phyloP scores from a whole-genome alignment of 106 monocot genomes.

The Agapanthus africanus region DNA sequence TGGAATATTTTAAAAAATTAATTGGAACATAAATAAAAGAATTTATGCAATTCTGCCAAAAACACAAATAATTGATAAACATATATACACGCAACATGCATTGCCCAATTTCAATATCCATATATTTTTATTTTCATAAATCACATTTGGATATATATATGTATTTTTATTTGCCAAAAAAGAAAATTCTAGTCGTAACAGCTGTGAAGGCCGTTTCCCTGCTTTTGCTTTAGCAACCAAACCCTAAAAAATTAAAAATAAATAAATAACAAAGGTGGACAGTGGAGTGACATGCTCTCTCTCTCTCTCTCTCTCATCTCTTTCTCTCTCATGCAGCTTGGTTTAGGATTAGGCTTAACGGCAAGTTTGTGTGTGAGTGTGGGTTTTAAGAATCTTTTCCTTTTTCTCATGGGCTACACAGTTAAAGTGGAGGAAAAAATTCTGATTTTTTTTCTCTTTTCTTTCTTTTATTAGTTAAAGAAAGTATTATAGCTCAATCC shows the following conservation, averaged over 20 bases:
- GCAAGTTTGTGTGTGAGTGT: conserved; percentile 4
- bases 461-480: conserved; percentile 6
- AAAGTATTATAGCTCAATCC: conserved; percentile 17
- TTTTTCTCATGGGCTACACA: conserved; percentile 21
- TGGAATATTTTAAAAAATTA: too few species aligned
- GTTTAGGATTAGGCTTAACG: conserved; percentile 8
- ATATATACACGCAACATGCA: too few species aligned
- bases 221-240: conserved; percentile 15
- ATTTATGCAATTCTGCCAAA: too few species aligned
- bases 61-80: too few species aligned
- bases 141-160: too few species aligned
- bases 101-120: too few species aligned
- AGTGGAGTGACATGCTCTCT: background rate
- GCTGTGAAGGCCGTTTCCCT: conserved; percentile 14
- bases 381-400: conserved; percentile 11
- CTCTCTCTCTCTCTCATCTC: conserved; percentile 11
- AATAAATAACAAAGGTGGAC: background rate
- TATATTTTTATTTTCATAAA: too few species aligned
- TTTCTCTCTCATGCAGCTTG: conserved; percentile 4
- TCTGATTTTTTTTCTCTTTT: background rate
- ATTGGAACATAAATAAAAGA: too few species aligned
- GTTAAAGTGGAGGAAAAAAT: conserved; percentile 26
- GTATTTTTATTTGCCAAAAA: too few species aligned
- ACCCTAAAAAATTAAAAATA: conserved; percentile 11
- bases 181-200: conserved; percentile 13